phyloP scores from a whole-genome alignment of 306 rosid genomes.

The Inga leiocalycina region DNA sequence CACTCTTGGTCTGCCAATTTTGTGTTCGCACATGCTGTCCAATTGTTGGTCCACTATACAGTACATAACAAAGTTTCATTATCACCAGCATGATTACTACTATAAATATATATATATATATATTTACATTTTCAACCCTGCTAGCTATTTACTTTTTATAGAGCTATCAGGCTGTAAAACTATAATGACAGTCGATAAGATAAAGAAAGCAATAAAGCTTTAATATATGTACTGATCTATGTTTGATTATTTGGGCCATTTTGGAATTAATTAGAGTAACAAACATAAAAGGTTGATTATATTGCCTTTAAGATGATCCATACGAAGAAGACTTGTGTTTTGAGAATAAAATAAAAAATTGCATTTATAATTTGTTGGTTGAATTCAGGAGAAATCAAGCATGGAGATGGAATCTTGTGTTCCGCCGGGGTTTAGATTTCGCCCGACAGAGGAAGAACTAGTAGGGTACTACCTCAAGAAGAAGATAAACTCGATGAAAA shows the following conservation, averaged over 20 bases:
- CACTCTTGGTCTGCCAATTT: constrained; percentile 63
- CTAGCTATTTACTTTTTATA: not conserved
- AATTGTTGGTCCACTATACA: constrained; percentile 43
- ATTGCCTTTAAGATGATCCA: not conserved
- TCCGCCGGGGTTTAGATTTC: constrained; percentile 96
- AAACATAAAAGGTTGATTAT: not conserved
- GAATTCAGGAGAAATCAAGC: constrained; percentile 46
- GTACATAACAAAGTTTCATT: constrained; percentile 35
- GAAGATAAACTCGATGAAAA: constrained; percentile 74
- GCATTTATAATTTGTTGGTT: not conserved
- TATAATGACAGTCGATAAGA: constrained; percentile 26
- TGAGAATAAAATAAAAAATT: too few species aligned
- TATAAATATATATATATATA: not conserved
- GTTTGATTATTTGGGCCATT: not conserved
- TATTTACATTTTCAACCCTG: constrained; percentile 34
- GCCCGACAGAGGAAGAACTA: constrained; percentile 97
- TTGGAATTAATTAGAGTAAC: not conserved
- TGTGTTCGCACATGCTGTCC: constrained; percentile 56
- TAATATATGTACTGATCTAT: not conserved
- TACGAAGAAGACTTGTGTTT: too few species aligned
- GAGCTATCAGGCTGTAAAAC: constrained; percentile 32
- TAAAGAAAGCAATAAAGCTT: not conserved
- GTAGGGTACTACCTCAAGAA: constrained; percentile 90
- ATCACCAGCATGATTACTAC: constrained; percentile 38
- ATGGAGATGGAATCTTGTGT: constrained; percentile 86